Base-by-base conservation (phyloP, 108 stramenopile genomes). In the Cyclotella cryptica region DNA sequence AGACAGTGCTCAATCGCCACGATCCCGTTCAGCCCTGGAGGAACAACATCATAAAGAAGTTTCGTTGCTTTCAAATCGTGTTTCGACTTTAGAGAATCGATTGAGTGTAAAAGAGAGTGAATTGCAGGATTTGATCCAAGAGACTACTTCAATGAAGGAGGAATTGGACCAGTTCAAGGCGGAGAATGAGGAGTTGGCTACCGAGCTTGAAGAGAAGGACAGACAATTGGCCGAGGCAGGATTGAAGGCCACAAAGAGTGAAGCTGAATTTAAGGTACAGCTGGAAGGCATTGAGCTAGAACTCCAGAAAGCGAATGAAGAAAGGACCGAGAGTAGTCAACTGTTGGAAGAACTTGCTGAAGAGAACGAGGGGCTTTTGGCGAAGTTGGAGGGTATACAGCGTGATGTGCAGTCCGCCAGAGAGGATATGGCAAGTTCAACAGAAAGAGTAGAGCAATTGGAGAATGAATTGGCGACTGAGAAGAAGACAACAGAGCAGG, bases 161-260 rank as follows among this genome's bases (percentile, higher is more conserved):
- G 57, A 80, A 30, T 60, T 87, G 18, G 59, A 78, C 43, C 71
- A 72, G 40, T 76, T 71, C 49, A 73, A 85, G 21, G 46, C 53
- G 13, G 66, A 82, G 41, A 75, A 81, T 11, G 72, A 77, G 13
- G 75, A 85, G n/a, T 61, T 84, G 58, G 59, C 72, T 49, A 10
- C 22, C 40, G 54, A 73, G 14, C 62, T 86, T 0, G 75, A 57
- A 14, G 59, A 71, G 24, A 61, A 61, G 10, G 30, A 68, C n/a
- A 10, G 22, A 27, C 39, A 73, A 27, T 61, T 61, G 60, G 60
- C 12, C 12, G 13, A 59, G 8, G 27, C 7, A 12, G 11, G 13
- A 45, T 12, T 12, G 9, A 13, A 45, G 13, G 44, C 44, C 9
- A 45, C 9, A 13, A 13, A 45, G 44, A 45, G 13, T 45, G 13